phyloP scores from a whole-genome alignment of 495 filamentous ascomycete species.

The Penicillium flavigenum region DNA sequence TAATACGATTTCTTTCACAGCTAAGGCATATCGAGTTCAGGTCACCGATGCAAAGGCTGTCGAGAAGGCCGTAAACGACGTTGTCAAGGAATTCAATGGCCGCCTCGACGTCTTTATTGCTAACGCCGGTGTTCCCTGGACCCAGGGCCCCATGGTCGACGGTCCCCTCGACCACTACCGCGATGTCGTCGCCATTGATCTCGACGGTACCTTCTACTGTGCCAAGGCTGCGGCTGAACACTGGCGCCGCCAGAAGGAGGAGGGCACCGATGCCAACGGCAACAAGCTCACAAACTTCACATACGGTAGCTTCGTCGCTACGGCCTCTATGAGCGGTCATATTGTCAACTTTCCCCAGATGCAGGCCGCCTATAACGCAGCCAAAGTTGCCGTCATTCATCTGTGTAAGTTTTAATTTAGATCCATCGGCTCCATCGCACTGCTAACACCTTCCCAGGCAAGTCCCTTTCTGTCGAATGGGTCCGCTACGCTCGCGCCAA shows the following conservation, averaged over 20 bases:
- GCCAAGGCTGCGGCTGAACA: constrained; percentile 72
- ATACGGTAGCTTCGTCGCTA: constrained; percentile 73
- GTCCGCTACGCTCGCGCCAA: constrained; percentile 81
- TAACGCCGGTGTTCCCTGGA: constrained; percentile 77
- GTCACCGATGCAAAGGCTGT: constrained; percentile 60
- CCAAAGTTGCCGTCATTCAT: constrained; percentile 82
- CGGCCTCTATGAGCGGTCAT: constrained; percentile 79
- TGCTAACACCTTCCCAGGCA: constrained; percentile 41
- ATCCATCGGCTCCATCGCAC: background rate
- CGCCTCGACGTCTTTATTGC: constrained; percentile 79
- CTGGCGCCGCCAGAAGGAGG: constrained; percentile 64
- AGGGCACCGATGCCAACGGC: constrained; percentile 65
- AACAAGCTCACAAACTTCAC: constrained; percentile 64
- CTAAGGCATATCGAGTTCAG: constrained; percentile 74
- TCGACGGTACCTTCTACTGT: constrained; percentile 82
- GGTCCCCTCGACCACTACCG: constrained; percentile 64
- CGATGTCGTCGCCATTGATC: constrained; percentile 68
- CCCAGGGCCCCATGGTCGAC: constrained; percentile 64
- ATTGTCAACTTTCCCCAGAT: constrained; percentile 87
- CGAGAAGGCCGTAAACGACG: constrained; percentile 53
- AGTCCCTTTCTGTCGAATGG: constrained; percentile 83
- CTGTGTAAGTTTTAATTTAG: constrained; percentile 55
- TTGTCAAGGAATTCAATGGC: constrained; percentile 67
- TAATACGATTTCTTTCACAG: constrained; percentile 37
- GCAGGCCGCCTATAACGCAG: constrained; percentile 83